Evolutionary conservation across 139 green algal species (phyloP), one percentile per base, ranked within the genome.

Genomic region (Zygnema circumcarinatum): DNA sequence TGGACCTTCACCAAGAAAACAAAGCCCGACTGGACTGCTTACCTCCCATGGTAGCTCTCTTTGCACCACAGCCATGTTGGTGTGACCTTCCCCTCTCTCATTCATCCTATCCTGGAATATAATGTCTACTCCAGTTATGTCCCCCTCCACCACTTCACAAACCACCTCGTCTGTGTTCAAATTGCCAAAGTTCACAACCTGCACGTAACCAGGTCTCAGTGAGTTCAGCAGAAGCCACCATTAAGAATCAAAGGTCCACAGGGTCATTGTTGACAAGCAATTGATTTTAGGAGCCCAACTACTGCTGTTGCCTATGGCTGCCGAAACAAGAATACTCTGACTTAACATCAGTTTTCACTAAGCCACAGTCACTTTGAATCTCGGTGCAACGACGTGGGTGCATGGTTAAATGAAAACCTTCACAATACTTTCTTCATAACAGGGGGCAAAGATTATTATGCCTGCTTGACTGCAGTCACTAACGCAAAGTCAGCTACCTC

Each of bases 141-240:
- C 72, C 32, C 94, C 93, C 89, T 97, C 95, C 2, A 91, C 74
- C 0, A 96, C 69, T 78, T 95, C 88, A 3, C 87, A 94, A 16
- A 92, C 82, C 20, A 97, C 82, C 2, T 95, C 67, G 21, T 93
- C 93, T 22, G 91, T 95, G 42, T 95, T 92, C 93, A 97, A 93
- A 79, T 95, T 94, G n/a, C 94, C 94, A 54, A 95, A 97, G 36
- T 87, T 85, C 31, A 89, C 80, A 53, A 89, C 84, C 81, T 87
- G 81, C 36, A 79, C 67, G 92, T 79, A 0, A 35, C 69, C 69
- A 33, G 69, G 33, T 35, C 69, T 33, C 69, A 16, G 33, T 33
- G 33, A 16, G 33, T 33, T 35, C 11, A 33, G 69, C 69, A 16
- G 16, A 35, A 33, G 11, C 11, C 33, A 20, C 69, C 16, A 33